Evolutionary conservation across 805 yeast species (phyloP), one percentile per base, ranked within the genome.

Genomic region (Metschnikowia amazonensis): DNA sequence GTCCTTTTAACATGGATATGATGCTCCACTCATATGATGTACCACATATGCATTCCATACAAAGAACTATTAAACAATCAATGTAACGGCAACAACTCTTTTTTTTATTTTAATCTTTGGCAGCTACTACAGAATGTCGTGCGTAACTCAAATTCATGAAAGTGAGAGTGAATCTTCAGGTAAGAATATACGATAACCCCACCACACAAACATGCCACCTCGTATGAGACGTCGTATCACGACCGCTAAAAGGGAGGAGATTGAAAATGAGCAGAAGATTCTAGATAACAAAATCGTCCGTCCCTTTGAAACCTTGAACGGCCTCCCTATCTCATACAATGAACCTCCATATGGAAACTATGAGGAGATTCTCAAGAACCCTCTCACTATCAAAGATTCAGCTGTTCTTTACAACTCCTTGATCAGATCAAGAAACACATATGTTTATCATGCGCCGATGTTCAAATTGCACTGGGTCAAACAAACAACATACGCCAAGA

Each of bases 401-500:
- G 89, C 87, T 0, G 84, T 84, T 0, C 60, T 86, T 7, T 84
- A 85, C 57, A 74, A 80, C 25, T 82, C 97, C 0, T 64, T 90
- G 44, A 75, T 85, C 57, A 77, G 79, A 31, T 90, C 97, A 0
- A 70, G 98, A 30, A 76, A 75, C 51, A 65, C 63, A 7, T 69
- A 69, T 46, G 53, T 69, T 70, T 81, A 34, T 78, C 87, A 86
- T 61, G 83, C 49, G 58, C 82, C 64, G 73, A 79, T 89, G 75
- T 89, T 92, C 57, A 80, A 79, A 48, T 71, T 84, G 38, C 88
- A 82, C 56, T 92, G 97, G 96, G 74, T 84, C 6, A 80, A 85
- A 49, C 85, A 83, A 43, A 76, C 81, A 47, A 64, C 81, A 44
- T 76, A 82, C 50, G 75, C 72, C 45, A 79, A 69, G 61, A 72